A percentile compares a stretch with the other conserved stretches of the same genome.
These are phyloP conservation scores for Pseudogymnoascus sp. DNA, from an alignment of 2,329 filamentous ascomycete genomes.

Conservation along the genomic window DNA sequence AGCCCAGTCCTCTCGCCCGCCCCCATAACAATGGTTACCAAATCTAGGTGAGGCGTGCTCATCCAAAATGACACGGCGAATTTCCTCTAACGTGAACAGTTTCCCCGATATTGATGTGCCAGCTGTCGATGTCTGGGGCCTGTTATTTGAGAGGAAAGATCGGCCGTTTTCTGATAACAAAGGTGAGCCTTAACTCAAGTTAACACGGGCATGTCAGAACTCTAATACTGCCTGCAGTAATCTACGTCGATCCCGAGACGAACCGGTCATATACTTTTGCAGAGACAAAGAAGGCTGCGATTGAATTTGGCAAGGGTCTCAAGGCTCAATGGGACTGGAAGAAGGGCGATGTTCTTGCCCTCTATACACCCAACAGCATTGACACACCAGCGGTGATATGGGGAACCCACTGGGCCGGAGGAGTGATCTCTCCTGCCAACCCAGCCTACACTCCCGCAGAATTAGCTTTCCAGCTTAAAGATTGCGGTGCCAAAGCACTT, in stretches of 20 bases:
- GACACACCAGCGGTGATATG: slow-evolving; percentile 73
- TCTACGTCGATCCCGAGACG: slow-evolving; percentile 71
- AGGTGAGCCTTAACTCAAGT: slow-evolving; percentile 41
- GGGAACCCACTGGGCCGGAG: slow-evolving; percentile 78
- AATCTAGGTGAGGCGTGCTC: not conserved
- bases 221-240: slow-evolving; percentile 45
- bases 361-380: slow-evolving; percentile 82
- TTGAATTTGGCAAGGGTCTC: slow-evolving; percentile 75
- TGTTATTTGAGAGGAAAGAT: slow-evolving; percentile 66
- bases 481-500: slow-evolving; percentile 68
- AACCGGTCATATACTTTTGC: slow-evolving; percentile 62
- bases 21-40: slow-evolving; percentile 15
- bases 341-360: slow-evolving; percentile 73
- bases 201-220: not conserved
- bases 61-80: not conserved
- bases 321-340: slow-evolving; percentile 69
- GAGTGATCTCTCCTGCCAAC: slow-evolving; percentile 77
- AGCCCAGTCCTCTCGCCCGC: slow-evolving; percentile 18
- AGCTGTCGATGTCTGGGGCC: slow-evolving; percentile 68
- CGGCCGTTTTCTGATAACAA: slow-evolving; percentile 65
- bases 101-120: slow-evolving; percentile 65
- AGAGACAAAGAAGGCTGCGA: slow-evolving; percentile 57
- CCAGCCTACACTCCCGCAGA: slow-evolving; percentile 80
- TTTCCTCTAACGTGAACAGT: slow-evolving; percentile 19
- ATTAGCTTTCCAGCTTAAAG: slow-evolving; percentile 75